Base-by-base conservation (phyloP, 257 asterid genomes). In the Petunia secreta region DNA sequence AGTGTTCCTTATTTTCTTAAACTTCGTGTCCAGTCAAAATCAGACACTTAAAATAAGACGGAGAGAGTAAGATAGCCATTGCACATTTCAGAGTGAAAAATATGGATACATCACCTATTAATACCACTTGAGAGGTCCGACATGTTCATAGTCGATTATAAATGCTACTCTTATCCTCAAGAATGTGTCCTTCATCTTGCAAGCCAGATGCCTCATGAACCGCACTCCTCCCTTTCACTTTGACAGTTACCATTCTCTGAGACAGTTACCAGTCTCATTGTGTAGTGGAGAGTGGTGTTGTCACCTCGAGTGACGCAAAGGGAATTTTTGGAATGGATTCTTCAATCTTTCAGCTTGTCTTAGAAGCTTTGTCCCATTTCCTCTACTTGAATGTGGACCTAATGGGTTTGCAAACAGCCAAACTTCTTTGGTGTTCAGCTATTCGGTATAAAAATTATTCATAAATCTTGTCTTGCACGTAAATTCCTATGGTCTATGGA, bases 121-220 rank as follows among this genome's bases (percentile, higher is more conserved):
- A 91, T 58, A 77, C 99, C 99, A 16, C 97, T 92, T 67, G 97
- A 88, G 79, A 96, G 91, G 84, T 94, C 98, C 43, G 99, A 96
- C 91, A 94, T 86, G 86, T 88, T 96, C 86, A 96, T 81, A 44
- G 98, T 96, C 40, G 99, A 80, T 94, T 96, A 74, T 96, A 96
- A 59, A 96, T 92, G 85, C 92, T 89, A 75, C 87, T 96, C 83
- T 88, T 92, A 63, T 90, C 98, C 90, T 87, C 97, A 63, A 96
- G 98, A 84, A 94, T 91, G 89, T 96, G 98, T 8, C 98, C 99
- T 75, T 92, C 88, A 88, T 92, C 98, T 88, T 94, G 93, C 83
- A 96, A 90, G 80, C 95, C 95, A 79, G 99, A 96, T 76, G 94
- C 59, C 87, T 89, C 93, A 67, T 96, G 99, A 82, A 96, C 99